Conservation (phyloP, 1,139 yeast species). For the Pichia terricola region DNA sequence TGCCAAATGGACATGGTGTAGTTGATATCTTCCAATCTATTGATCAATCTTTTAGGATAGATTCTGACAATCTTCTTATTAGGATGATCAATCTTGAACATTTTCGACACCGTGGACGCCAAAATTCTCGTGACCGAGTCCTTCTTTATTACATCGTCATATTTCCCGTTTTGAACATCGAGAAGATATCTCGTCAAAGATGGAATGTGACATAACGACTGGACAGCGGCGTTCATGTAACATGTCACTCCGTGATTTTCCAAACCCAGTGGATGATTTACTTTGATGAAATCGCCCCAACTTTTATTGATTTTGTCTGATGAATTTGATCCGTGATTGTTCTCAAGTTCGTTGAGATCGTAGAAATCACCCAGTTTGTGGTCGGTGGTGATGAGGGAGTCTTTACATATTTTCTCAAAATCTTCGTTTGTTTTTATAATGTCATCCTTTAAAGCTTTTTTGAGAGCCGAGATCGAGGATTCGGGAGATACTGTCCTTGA, state of each 20-base stretch:
- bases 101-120: conserved; percentile 59
- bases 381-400: conserved; percentile 32
- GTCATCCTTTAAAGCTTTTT: conserved; percentile 19
- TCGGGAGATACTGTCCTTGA: too few relatives aligned
- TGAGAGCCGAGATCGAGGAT: not conserved
- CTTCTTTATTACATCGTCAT: conserved; percentile 35
- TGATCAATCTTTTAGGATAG: conserved; percentile 67
- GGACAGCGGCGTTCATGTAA: conserved; percentile 92
- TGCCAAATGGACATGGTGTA: conserved; percentile 97
- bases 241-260: conserved; percentile 93
- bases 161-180: conserved; percentile 49
- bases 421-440: conserved; percentile 1
- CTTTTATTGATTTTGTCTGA: conserved; percentile 48
- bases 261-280: conserved; percentile 60
- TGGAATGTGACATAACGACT: conserved; percentile 81
- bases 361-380: conserved; percentile 27
- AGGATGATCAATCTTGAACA: conserved; percentile 44
- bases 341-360: conserved; percentile 39
- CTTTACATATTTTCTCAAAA: too few relatives aligned
- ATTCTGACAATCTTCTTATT: conserved; percentile 34
- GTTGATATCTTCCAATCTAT: conserved; percentile 72
- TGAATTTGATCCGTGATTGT: conserved; percentile 52
- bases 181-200: conserved; percentile 77
- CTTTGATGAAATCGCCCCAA: conserved; percentile 41
- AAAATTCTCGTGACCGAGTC: conserved; percentile 61